These are phyloP conservation scores for Arabidopsis hybrid DNA, from an alignment of 441 rosid species.

Conservation along the genomic window DNA sequence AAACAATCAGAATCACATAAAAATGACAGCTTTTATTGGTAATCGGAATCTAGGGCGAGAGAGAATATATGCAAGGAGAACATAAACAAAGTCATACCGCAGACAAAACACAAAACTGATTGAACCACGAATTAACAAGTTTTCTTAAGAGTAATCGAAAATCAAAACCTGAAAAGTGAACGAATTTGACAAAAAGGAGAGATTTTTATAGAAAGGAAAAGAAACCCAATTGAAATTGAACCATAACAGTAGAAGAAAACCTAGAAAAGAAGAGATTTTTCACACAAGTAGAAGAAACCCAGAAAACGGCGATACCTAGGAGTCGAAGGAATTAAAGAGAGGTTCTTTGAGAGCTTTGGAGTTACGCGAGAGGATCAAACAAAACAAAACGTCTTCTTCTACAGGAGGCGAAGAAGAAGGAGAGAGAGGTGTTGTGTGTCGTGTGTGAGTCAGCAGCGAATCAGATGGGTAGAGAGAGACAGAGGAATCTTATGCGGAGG, in stretches of 20 bases:
- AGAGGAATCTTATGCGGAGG: conserved; percentile 38
- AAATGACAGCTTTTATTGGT: neutral
- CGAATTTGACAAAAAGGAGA: conserved; percentile 23
- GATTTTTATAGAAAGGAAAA: conserved; percentile 5
- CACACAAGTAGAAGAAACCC: conserved; percentile 24
- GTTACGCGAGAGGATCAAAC: conserved; percentile 3
- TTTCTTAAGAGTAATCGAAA: conserved; percentile 18
- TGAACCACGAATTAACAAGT: neutral
- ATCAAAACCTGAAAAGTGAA: conserved; percentile 16
- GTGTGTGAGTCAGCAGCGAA: conserved; percentile 48
- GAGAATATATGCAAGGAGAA: neutral
- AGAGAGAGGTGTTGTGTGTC: conserved; percentile 13
- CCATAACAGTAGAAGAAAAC: neutral
- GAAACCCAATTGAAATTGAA: conserved; percentile 31
- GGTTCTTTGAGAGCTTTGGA: neutral
- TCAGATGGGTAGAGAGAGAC: conserved; percentile 39
- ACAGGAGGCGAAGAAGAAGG: neutral
- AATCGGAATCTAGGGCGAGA: neutral
- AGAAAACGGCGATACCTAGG: conserved; percentile 36
- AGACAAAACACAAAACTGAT: neutral
- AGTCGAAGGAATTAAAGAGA: conserved; percentile 15
- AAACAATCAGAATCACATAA: conserved; percentile 17
- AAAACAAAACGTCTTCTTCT: conserved; percentile 6
- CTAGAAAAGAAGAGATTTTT: conserved; percentile 15
- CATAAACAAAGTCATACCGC: conserved; percentile 11